Conservation (phyloP, 2,329 filamentous ascomycete genomes). For the Xylaria multiplex region DNA sequence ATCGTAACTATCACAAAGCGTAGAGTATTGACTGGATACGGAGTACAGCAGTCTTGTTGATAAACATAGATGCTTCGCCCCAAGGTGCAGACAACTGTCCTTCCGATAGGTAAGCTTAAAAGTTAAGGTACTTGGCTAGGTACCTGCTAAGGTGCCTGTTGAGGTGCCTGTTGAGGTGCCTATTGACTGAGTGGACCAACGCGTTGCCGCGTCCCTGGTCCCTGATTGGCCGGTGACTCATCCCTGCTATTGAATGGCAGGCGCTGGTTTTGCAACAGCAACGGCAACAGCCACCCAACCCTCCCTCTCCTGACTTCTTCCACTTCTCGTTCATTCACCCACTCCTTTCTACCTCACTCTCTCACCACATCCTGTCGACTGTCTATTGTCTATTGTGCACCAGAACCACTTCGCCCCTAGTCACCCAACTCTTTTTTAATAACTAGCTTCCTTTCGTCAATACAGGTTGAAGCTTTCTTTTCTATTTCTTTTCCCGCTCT, state of each 20-base stretch:
- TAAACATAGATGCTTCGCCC: too few species aligned
- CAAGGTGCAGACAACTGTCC: not conserved
- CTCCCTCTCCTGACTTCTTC: constrained; percentile 17
- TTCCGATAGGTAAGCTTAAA: constrained; percentile 16
- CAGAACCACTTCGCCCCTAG: constrained; percentile 29
- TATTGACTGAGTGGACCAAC: not conserved
- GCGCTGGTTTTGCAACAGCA: constrained; percentile 20
- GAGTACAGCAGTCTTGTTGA: not conserved
- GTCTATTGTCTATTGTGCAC: not conserved
- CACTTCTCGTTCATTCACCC: constrained; percentile 11
- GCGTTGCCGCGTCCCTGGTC: constrained; percentile 3
- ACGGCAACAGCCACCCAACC: constrained; percentile 19
- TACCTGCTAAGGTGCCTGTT: too few species aligned
- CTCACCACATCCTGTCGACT: not conserved
- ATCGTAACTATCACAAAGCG: too few species aligned
- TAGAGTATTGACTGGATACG: not conserved
- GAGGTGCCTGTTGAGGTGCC: too few species aligned
- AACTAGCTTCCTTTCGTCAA: constrained; percentile 13
- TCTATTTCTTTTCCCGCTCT: constrained; percentile 35
- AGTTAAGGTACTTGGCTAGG: too few species aligned
- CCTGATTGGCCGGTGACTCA: constrained; percentile 23
- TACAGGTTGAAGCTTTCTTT: constrained; percentile 27
- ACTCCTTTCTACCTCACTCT: not conserved
- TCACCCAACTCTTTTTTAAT: constrained; percentile 26
- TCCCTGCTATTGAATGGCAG: constrained; percentile 18